Evolutionary conservation across 768 basidiomycete species (phyloP), one percentile per base, ranked within the genome.

Genomic region (Leccinum barrowsii): DNA sequence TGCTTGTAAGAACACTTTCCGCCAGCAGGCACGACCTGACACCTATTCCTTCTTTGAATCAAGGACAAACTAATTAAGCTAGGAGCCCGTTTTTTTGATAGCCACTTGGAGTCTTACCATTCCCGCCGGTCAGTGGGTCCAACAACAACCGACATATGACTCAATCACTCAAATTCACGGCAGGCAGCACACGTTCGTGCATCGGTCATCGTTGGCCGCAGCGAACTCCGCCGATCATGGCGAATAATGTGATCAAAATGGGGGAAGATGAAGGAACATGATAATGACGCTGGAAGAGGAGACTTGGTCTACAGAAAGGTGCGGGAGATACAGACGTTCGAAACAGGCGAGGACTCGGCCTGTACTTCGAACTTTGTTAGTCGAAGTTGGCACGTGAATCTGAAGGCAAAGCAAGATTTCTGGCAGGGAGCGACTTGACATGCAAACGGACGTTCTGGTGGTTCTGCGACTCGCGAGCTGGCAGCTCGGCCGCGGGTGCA

Each of bases 191-290:
- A 54, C 47, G 4, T 32, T 40, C 17, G 21, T 5, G 19, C 61
- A 58, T 2, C 1, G 1, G 17, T 26, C 28, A 2, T 8, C n/a
- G 30, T 30, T 21, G 17, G 47, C 49, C 24, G 3, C 28, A 7
- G 40, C 49, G 30, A 50, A 28, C 48, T 4, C 12, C 19, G 6
- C 55, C 19, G 5, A 11, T 4, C 21, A 58, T 19, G 12, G 35
- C 35, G 7, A 54, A 21, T 0, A 63, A 28, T 4, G 35, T 19
- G 17, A 63, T 21, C 7, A 50, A 19, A 32, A 62, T 3, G 6
- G 52, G 44, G 10, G 42, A 28, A 57, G 37, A 47, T 42, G 55
- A 50, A 19, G 22, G 7, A 63, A 58, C 61, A 62, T 58, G 49
- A 42, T n/a, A 15, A 42, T 42, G n/a, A n/a, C 3, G 8, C 11